Conservation (phyloP, 1,284 basidiomycete genomes). For the Fomitopsis palustris region DNA sequence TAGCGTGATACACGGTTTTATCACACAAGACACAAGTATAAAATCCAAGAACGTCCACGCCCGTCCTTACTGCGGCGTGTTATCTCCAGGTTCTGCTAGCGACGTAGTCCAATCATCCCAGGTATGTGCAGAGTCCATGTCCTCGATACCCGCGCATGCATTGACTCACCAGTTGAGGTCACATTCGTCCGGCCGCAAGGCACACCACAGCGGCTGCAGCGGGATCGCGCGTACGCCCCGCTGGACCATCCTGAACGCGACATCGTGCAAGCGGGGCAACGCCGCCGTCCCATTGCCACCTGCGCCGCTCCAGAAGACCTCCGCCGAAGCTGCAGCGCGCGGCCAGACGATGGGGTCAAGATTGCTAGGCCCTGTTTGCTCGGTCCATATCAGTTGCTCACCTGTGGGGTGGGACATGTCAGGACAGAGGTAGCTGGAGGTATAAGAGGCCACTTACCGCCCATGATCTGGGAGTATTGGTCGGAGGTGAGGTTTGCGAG, state of each 20-base stretch:
- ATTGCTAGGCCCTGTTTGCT: conserved; percentile 70
- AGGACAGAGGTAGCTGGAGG: background rate
- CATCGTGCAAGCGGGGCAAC: conserved; percentile 74
- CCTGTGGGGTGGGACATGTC: conserved; percentile 20
- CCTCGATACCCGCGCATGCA: background rate
- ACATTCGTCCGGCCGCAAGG: conserved; percentile 60
- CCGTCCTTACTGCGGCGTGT: no score
- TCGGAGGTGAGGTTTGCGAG: conserved; percentile 48
- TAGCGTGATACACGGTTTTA: no score
- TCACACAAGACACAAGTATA: no score
- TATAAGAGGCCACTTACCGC: conserved; percentile 32
- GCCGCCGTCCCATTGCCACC: conserved; percentile 55
- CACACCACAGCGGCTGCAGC: conserved; percentile 83
- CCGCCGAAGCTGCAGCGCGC: conserved; percentile 73
- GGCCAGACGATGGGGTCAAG: conserved; percentile 78
- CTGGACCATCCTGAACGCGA: conserved; percentile 65
- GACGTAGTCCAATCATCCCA: no score
- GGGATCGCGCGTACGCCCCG: conserved; percentile 66
- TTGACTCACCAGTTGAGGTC: conserved; percentile 33
- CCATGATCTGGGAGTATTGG: conserved; percentile 56
- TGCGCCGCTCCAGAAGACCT: conserved; percentile 80
- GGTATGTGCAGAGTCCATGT: no score
- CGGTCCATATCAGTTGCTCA: conserved; percentile 75
- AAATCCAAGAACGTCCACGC: no score
- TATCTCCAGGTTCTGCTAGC: no score